Conservation (phyloP, 495 filamentous ascomycete genomes). For the Thermothielavioides terrestris region DNA sequence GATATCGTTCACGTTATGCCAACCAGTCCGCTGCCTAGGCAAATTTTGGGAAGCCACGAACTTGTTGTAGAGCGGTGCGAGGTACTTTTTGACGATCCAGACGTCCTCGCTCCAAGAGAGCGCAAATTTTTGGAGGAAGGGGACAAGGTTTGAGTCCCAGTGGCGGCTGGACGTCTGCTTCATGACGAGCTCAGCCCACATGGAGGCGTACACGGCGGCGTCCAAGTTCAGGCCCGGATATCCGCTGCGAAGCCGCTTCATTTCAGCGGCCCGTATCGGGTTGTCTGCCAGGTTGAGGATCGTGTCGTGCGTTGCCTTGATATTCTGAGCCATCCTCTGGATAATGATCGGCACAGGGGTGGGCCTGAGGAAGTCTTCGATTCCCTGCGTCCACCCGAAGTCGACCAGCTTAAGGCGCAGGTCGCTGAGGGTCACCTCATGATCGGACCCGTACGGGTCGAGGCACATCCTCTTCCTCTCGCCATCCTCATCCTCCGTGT, state of each 20-base stretch:
- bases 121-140: conserved; percentile 57
- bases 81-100: conserved; percentile 54
- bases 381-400: conserved; percentile 51
- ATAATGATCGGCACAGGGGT: conserved; percentile 58
- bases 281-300: conserved; percentile 17
- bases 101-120: conserved; percentile 63
- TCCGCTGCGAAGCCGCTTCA: conserved; percentile 31
- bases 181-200: conserved; percentile 68
- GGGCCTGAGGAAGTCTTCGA: conserved; percentile 49
- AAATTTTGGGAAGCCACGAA: conserved; percentile 18
- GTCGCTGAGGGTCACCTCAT: conserved; percentile 52
- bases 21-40: conserved; percentile 9
- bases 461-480: conserved; percentile 59
- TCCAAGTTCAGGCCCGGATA: conserved; percentile 47
- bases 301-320: conserved; percentile 44
- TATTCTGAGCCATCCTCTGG: conserved; percentile 71
- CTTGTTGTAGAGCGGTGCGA: conserved; percentile 49
- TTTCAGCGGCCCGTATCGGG: conserved; percentile 9
- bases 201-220: conserved; percentile 61
- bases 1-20: conserved; percentile 33
- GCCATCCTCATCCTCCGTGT: conserved; percentile 14
- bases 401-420: conserved; percentile 53
- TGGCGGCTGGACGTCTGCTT: conserved; percentile 34
- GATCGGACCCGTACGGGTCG: conserved; percentile 67
- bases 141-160: conserved; percentile 43